These are phyloP conservation scores for Phaeosphaeriaceae sp. DNA, from an alignment of 2,329 filamentous ascomycete species.

Conservation along the genomic window DNA sequence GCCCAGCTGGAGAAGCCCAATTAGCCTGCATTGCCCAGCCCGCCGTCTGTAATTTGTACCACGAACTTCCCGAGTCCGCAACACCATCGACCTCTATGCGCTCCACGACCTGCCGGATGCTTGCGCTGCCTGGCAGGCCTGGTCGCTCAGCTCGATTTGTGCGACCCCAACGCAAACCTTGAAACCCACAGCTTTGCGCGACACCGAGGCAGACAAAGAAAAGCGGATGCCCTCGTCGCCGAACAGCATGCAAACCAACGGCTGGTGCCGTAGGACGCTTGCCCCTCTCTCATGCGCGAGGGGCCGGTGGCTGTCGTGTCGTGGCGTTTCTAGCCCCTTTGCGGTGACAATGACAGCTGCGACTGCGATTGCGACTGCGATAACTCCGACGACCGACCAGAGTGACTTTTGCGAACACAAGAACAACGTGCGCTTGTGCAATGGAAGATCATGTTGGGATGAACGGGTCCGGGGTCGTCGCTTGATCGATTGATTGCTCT, in stretches of 20 bases:
- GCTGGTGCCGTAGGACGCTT: background rate
- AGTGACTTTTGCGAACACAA: background rate
- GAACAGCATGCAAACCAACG: background rate
- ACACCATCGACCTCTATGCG: background rate
- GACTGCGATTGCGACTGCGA: no score
- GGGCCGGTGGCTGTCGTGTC: background rate
- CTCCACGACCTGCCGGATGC: background rate
- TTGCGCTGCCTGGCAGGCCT: background rate
- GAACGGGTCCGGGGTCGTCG: slow-evolving; percentile 1
- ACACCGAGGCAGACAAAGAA: background rate
- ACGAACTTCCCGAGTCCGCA: background rate
- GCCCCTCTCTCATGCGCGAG: background rate
- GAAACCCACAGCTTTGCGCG: background rate
- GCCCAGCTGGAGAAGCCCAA: background rate
- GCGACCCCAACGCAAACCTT: background rate
- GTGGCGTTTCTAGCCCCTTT: slow-evolving; percentile 1
- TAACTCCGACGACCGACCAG: background rate
- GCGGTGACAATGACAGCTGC: background rate
- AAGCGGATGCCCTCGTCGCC: background rate
- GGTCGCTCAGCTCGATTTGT: background rate
- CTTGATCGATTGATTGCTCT: background rate
- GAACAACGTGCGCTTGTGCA: background rate
- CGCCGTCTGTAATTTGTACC: background rate
- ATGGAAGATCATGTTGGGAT: background rate
- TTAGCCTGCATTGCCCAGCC: slow-evolving; percentile 2